Conservation (phyloP, 1,139 yeast genomes). For the Saccharomyces hybrid region DNA sequence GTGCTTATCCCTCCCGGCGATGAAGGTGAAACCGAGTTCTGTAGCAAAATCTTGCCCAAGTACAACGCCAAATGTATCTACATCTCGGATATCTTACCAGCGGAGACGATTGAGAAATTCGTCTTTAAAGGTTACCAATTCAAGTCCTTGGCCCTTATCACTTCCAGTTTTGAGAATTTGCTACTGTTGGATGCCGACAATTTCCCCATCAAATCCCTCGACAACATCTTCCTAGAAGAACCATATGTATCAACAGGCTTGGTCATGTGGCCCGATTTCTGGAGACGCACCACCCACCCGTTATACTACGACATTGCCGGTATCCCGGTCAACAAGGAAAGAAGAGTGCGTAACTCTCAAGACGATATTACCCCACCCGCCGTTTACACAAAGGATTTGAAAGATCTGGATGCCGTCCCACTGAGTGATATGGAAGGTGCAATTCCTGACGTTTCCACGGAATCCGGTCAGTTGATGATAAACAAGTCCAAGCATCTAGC, state of each 20-base stretch:
- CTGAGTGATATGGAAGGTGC: constrained; percentile 63
- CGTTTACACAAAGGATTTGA: constrained; percentile 27
- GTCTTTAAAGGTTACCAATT: constrained; percentile 68
- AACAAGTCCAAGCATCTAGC: constrained; percentile 58
- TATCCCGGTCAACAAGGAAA: constrained; percentile 35
- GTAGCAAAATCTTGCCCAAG: constrained; percentile 57
- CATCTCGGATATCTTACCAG: constrained; percentile 51
- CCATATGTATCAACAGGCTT: constrained; percentile 52
- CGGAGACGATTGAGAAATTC: constrained; percentile 38
- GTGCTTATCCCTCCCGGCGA: constrained; percentile 57
- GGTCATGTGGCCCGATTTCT: constrained; percentile 77
- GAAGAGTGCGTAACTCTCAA: constrained; percentile 38
- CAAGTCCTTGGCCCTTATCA: constrained; percentile 65
- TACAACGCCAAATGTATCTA: constrained; percentile 64
- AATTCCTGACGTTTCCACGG: constrained; percentile 74
- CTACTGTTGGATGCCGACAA: constrained; percentile 72
- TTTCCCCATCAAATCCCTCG: constrained; percentile 56
- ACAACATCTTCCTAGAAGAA: constrained; percentile 44
- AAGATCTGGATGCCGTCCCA: constrained; percentile 38
- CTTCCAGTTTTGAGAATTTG: constrained; percentile 73
- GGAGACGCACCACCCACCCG: constrained; percentile 71
- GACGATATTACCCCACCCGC: constrained; percentile 34
- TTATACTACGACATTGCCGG: constrained; percentile 59
- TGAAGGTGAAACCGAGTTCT: constrained; percentile 63
- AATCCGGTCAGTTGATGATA: constrained; percentile 74